Evolutionary conservation across 176 grass and related monocot genomes (phyloP), one percentile per base, ranked within the genome.

Genomic region (Dendrocalamus sinicus): DNA sequence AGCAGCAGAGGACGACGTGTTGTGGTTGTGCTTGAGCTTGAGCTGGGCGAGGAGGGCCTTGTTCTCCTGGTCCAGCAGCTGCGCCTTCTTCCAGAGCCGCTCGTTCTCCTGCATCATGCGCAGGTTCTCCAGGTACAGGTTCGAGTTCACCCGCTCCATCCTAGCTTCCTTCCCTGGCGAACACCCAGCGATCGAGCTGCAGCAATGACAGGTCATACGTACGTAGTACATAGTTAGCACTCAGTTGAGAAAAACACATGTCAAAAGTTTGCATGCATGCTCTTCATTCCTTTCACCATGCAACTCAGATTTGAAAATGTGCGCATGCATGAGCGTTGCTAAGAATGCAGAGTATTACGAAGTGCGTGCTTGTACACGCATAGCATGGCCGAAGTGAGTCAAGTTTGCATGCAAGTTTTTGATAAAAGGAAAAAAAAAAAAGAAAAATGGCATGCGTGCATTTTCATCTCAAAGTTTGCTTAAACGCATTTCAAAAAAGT

Each of bases 91-190:
- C 51, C 91, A 80, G 53, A 96, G 87, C 75, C 83, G 86, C 88
- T 96, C 94, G 81, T 96, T 96, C 68, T 86, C 87, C 83, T 94
- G 81, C 85, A 96, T 88, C 26, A 94, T 88, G 75, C 65, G 81
- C 47, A 83, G 79, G 91, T 92, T 96, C 65, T 94, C 73, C 85
- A 89, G 39, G 59, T 86, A 82, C 77, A 93, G 84, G 84, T 89
- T 71, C 47, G 75, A 19, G 77, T 87, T 92, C 23, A 75, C 55
- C 51, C 58, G 66, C 40, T 92, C 87, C 92, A 92, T 87, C 82
- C 44, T 24, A 4, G 7, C 19, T 23, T 4, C 58, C 1, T 11
- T 22, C 19, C 57, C 4, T 52, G 13, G 22, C 58, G 0, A 61
- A 53, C 78, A 30, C 79, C 28, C 78, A 23, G 63, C 63, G 66